A percentile compares a stretch with the other conserved stretches of the same genome.
phyloP scores from a whole-genome alignment of 2,329 filamentous ascomycete genomes.

The Apiospora arundinis region DNA sequence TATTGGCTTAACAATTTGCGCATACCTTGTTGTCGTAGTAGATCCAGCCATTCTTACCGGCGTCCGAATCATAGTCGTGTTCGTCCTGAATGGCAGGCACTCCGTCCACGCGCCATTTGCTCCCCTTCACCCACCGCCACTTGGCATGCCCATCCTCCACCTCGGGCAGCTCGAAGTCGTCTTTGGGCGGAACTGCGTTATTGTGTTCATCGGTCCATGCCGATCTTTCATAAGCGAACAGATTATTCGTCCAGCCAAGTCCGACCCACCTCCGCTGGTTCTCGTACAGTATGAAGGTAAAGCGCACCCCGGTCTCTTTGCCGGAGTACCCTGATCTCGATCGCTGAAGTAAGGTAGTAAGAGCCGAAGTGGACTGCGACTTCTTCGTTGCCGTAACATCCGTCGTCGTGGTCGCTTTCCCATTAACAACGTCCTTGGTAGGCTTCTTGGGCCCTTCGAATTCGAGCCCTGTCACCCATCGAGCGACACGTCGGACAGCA shows the following conservation, averaged over 20 bases:
- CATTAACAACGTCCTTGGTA: constrained; percentile 36
- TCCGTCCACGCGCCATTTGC: constrained; percentile 87
- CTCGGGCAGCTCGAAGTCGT: constrained; percentile 68
- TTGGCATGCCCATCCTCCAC: constrained; percentile 65
- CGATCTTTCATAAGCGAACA: constrained; percentile 88
- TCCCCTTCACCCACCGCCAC: constrained; percentile 83
- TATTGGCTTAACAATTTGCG: background rate
- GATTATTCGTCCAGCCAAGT: constrained; percentile 89
- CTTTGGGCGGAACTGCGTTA: constrained; percentile 77
- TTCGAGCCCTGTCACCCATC: constrained; percentile 79
- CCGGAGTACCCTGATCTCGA: constrained; percentile 43
- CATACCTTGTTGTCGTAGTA: constrained; percentile 96
- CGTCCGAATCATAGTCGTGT: constrained; percentile 62
- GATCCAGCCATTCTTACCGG: constrained; percentile 83
- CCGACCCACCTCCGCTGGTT: constrained; percentile 96
- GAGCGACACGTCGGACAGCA: constrained; percentile 71
- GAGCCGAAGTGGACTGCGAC: constrained; percentile 38
- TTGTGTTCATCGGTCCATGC: constrained; percentile 97
- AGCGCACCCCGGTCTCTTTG: constrained; percentile 83
- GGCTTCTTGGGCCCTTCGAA: constrained; percentile 62
- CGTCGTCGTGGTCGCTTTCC: constrained; percentile 29
- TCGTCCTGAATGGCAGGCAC: constrained; percentile 58
- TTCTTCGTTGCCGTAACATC: constrained; percentile 48
- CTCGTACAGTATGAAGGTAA: constrained; percentile 96
- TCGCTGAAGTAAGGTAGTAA: constrained; percentile 43